Evolutionary conservation across 2,329 filamentous ascomycete species (phyloP), one percentile per base, ranked within the genome.

Genomic region (Claviceps digitariae): DNA sequence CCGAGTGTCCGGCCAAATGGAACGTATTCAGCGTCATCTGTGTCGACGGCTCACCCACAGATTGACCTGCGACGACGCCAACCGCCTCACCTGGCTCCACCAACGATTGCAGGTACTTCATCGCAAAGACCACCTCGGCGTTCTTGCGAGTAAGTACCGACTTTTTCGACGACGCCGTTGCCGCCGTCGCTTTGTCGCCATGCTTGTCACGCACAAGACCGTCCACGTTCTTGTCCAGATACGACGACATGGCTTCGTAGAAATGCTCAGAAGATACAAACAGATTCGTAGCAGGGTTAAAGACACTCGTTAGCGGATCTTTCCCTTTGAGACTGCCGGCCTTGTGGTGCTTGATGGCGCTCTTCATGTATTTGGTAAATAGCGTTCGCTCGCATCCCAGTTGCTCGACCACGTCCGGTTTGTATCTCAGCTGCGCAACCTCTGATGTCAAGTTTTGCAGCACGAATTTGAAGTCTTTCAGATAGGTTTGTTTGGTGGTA

Each of bases 1-100:
- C 86, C 21, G 93, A 90, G 75, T 97, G 91, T 64, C 93, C 93
- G 69, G 93, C 93, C 80, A 98, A 87, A 79, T 98, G 93, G 81
- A 98, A 98, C 29, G 94, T 98, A 72, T 98, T 98, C 53, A 98
- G 74, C 8, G 94, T 98, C 94, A 98, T 98, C 69, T 98, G 93
- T 12, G 93, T 98, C 2, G 90, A 96, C 9, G 94, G 93, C 66
- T 98, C 94, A 65, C 93, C 93, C 44, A 98, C 84, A 34, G 91
- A 97, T 70, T 98, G 93, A 10, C 90, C 90, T 50, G 94, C 94
- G 55, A 98, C 88, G 57, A 98, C 94, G 59, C 93, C 93, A 27
- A 98, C 90, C 27, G 93, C 91, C 72, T 98, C 94, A 47, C 93
- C 93, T 29, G 93, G 89, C 62, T 98, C 91, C 25, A 96, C 86